Percentiles rank a stretch among this genome's conserved stretches.
phyloP scores from a whole-genome alignment of 805 yeast species.

The Kurtzmaniella fragi region DNA sequence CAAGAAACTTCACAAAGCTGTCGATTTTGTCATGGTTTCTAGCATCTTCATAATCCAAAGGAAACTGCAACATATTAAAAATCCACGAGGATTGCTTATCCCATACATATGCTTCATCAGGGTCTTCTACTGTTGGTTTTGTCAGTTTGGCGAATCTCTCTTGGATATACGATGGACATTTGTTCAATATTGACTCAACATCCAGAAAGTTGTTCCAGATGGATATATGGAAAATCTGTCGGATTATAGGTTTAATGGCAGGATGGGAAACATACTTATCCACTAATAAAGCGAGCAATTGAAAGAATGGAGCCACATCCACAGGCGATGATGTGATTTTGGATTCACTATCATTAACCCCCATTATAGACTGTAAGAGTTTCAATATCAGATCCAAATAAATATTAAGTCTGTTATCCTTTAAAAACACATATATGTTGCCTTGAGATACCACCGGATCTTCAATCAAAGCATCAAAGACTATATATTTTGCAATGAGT shows the following conservation, averaged over 20 bases:
- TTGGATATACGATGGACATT: background rate
- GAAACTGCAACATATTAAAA: too few relatives aligned
- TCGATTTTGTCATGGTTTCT: background rate
- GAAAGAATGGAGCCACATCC: background rate
- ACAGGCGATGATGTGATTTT: too few relatives aligned
- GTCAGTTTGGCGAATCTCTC: background rate
- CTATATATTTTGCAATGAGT: slow-evolving; percentile 6
- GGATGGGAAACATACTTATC: background rate
- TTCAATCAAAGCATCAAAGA: slow-evolving; percentile 14
- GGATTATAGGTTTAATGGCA: slow-evolving; percentile 7
- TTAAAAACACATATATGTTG: background rate
- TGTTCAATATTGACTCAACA: slow-evolving; percentile 3
- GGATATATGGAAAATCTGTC: slow-evolving; percentile 26
- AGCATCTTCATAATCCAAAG: background rate
- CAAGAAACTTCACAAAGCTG: background rate
- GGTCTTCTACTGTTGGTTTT: background rate
- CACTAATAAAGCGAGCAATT: slow-evolving; percentile 1
- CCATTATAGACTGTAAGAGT: too few relatives aligned
- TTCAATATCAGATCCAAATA: too few relatives aligned
- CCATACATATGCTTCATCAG: background rate
- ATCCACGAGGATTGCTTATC: too few relatives aligned
- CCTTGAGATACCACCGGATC: slow-evolving; percentile 3
- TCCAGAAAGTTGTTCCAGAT: slow-evolving; percentile 21
- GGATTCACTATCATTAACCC: too few relatives aligned
- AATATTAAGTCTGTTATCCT: too few relatives aligned